Evolutionary conservation across 2,329 filamentous ascomycete species (phyloP).

Genomic region (Penicillium hesseltinei): DNA sequence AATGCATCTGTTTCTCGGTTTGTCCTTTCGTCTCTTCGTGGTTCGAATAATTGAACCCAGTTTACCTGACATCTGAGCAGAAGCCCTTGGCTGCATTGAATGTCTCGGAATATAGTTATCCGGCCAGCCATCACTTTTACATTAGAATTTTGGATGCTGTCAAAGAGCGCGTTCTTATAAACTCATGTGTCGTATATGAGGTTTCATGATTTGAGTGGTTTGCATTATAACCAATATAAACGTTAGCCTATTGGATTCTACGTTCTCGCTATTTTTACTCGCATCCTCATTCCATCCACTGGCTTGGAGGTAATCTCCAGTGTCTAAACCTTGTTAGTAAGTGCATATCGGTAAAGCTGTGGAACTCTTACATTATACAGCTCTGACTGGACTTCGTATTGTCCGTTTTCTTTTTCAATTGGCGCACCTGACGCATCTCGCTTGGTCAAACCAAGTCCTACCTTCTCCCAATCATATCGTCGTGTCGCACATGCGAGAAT

Average conservation of each 20-base stretch:
- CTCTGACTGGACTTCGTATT: not conserved
- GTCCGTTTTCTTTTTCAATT: not conserved
- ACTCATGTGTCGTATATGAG: not conserved
- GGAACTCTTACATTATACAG: not conserved
- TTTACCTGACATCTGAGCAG: too few species aligned
- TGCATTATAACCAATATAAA: not conserved
- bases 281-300: conserved; percentile 4
- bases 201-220: not conserved
- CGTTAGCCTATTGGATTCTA: not conserved
- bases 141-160: not conserved
- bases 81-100: not conserved
- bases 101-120: not conserved
- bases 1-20: not conserved
- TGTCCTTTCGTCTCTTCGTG: not conserved
- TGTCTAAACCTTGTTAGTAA: not conserved
- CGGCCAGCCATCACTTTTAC: not conserved
- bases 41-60: not conserved
- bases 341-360: not conserved
- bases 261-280: not conserved
- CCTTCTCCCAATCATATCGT: conserved; percentile 18
- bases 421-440: not conserved
- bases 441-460: conserved; percentile 15
- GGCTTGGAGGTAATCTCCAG: not conserved
- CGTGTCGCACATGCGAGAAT: conserved; percentile 17
- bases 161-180: not conserved